phyloP scores from a whole-genome alignment of 495 filamentous ascomycete genomes.

The Lichenothelia convexa region DNA sequence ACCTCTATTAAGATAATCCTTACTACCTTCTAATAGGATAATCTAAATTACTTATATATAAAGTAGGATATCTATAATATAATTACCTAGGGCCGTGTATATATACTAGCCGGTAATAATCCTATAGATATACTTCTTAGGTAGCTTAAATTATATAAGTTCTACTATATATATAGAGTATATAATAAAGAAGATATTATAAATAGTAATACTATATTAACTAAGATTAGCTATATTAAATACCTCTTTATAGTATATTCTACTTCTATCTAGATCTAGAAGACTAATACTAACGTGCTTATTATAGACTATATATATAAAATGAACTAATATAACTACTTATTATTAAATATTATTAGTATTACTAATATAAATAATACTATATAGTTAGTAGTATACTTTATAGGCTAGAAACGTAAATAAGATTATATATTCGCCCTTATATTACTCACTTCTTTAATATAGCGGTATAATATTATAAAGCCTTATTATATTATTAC shows the following conservation, averaged over 20 bases:
- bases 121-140: neutral
- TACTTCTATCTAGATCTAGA: neutral
- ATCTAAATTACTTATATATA: neutral
- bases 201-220: neutral
- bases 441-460: too few relatives aligned
- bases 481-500: too few relatives aligned
- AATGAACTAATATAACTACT: neutral
- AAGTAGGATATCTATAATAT: neutral
- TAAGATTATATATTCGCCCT: too few relatives aligned
- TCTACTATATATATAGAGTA: neutral
- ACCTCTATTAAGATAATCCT: too few relatives aligned
- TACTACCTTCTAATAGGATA: neutral
- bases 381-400: too few relatives aligned
- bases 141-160: neutral
- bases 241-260: neutral
- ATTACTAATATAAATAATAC: neutral
- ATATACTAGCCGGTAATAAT: neutral
- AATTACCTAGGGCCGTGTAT: neutral
- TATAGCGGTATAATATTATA: too few relatives aligned
- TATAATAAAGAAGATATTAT: too few relatives aligned
- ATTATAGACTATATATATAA: neutral
- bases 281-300: neutral
- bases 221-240: neutral
- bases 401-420: too few relatives aligned
- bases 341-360: neutral